Base-by-base conservation (phyloP, 257 asterid genomes). In the Nemophila menziesii region DNA sequence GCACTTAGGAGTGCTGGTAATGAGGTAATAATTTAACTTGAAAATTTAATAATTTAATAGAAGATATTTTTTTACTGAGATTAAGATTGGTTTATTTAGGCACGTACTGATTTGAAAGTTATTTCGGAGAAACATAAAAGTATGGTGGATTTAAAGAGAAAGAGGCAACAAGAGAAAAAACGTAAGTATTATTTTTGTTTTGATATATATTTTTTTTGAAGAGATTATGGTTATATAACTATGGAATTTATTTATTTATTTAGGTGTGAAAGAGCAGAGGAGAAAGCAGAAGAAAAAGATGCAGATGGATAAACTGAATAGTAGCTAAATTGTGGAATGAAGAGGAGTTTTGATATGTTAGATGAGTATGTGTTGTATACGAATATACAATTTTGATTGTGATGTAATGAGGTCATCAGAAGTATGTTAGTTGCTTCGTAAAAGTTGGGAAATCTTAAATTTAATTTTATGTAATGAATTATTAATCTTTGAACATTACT, bases 1-100 rank as follows among this genome's bases (percentile, higher is more conserved):
- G 98, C 98, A 56, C 73, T 90, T 68, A 70, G 67, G 49, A 67
- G 59, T 12, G 83, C 83, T 8, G 70, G 70, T 8, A 64, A 53
- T 17, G 66, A 57, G 77, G 77, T 70, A 69, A 52, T 46, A 24
- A 22, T 18, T 48, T 52, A 26, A 8, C 2, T 29, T 29, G 36
- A 29, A 29, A 13, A 29, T 29, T 2, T 29, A 7, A 29, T 13
- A 29, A 7, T 29, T 29, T 29, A 29, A 7, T 13, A 29, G 7
- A 29, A 29, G 7, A 29, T 29, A 29, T 29, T 29, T 29, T 29
- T 29, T 13, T 29, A 13, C 36, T 29, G 8, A 13, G 12, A 29
- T 29, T 2, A 29, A 29, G 9, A 10, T 13, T 19, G 26, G 11
- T 16, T 13, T 4, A 2, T 41, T 8, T 51, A 67, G 72, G 24